Evolutionary conservation across 139 green algal genomes (phyloP), one percentile per base, ranked within the genome.

Genomic region (Tetradesmus obliquus): DNA sequence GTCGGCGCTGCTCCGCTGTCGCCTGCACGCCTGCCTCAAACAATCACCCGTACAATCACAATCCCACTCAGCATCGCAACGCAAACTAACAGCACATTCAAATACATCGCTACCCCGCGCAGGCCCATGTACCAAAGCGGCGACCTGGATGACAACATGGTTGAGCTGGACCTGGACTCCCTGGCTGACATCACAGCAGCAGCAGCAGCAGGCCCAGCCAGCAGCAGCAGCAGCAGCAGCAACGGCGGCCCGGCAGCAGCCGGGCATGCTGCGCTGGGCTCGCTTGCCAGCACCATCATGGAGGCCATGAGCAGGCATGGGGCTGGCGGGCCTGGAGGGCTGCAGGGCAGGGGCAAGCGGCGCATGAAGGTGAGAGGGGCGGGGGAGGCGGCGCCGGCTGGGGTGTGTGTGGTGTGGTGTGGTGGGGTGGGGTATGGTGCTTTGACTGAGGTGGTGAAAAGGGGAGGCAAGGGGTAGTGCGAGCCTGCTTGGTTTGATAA

Each of bases 141-240:
- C 19, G 58, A 62, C 20, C 69, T 96, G 66, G 94, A 96, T 32
- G 92, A 95, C 15, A 15, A 54, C 20, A 72, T 66, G 1, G 85
- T 95, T 1, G 91, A 94, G 71, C 66, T 95, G 51, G 94, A 94
- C 76, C 89, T 94, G 69, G 88, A 92, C 6, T 13, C 87, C 22
- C 79, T 86, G 1, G 53, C 58, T 1, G 76, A 82, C 20, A 17
- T 74, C 6, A 32, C 20, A n/a, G 2, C 32, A 22, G 84, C 55
- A 57, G 91, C 88, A 86, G 91, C 88, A 81, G 87, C 72, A 90
- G 88, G n/a, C 24, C 69, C 86, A 69, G 32, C 89, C 62, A 10
- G 24, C 66, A 51, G 90, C 55, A 57, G 91, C 88, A 86, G 91
- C 87, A 81, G 87, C 72, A 90, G 88, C 57, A 71, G 62, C 86